Conservation (phyloP, 2,329 filamentous ascomycete species). For the Trichoderma sp. region DNA sequence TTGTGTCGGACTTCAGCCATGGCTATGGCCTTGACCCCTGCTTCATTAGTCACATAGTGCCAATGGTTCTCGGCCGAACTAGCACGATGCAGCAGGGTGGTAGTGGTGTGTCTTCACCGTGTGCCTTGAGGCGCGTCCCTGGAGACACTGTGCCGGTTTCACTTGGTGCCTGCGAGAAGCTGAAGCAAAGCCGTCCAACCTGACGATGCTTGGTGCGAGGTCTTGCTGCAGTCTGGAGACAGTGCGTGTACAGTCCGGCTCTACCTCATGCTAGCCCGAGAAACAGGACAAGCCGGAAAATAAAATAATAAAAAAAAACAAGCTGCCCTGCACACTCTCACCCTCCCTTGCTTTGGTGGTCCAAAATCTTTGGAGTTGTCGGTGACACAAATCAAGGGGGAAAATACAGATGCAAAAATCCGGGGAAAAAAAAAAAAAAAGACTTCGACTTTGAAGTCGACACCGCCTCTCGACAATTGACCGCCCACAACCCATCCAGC, state of each 20-base stretch:
- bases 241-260: conserved; percentile 19
- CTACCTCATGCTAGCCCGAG: conserved; percentile 2
- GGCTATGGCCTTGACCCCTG: conserved; percentile 11
- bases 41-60: conserved; percentile 23
- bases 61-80: conserved; percentile 19
- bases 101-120: conserved; percentile 17
- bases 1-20: conserved; percentile 14
- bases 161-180: background rate
- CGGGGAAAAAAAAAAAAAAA: background rate
- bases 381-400: conserved; percentile 18
- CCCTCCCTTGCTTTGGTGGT: conserved; percentile 22
- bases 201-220: background rate
- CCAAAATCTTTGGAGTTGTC: conserved; percentile 15
- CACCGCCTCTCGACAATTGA: conserved; percentile 23
- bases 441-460: background rate
- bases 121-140: background rate
- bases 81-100: conserved; percentile 10
- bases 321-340: conserved; percentile 18
- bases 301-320: background rate
- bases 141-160: conserved; percentile 20
- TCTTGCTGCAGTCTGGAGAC: too few species aligned
- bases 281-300: background rate
- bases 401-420: too few species aligned
- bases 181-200: background rate
- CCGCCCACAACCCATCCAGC: background rate